phyloP scores from a whole-genome alignment of 2,329 filamentous ascomycete genomes.

The Chaetomiaceae sp. region DNA sequence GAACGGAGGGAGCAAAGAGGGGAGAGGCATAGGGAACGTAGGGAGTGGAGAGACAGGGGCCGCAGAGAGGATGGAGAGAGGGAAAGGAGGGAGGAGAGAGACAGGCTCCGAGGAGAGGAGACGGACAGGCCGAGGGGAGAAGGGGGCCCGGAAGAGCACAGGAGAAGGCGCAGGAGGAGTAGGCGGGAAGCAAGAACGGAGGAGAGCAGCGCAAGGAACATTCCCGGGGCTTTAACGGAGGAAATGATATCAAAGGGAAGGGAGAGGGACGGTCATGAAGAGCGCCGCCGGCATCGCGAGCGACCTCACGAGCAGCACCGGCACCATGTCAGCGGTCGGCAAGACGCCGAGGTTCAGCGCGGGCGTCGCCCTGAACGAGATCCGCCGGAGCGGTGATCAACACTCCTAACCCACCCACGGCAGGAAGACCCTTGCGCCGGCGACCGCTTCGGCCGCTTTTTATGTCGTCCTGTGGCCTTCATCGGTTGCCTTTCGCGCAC shows the following conservation, averaged over 20 bases:
- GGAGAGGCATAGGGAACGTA: neutral
- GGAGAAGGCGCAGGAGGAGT: neutral
- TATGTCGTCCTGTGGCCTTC: no score
- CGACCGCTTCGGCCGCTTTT: no score
- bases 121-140: neutral
- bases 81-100: neutral
- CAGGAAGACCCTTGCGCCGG: no score
- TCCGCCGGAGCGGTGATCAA: neutral
- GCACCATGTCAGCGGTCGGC: neutral
- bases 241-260: neutral
- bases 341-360: neutral
- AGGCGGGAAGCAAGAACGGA: neutral
- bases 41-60: neutral
- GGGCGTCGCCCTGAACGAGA: neutral
- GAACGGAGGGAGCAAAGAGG: neutral
- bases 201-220: neutral
- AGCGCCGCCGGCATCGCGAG: neutral
- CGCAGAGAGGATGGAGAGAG: neutral
- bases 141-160: neutral
- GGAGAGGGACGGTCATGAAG: neutral
- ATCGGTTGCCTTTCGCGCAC: no score
- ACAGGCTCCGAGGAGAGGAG: neutral
- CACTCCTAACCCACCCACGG: no score
- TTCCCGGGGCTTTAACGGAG: neutral
- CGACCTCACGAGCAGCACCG: neutral